Conservation (phyloP, 805 yeast genomes). For the Myxozyma lipomycoides region DNA sequence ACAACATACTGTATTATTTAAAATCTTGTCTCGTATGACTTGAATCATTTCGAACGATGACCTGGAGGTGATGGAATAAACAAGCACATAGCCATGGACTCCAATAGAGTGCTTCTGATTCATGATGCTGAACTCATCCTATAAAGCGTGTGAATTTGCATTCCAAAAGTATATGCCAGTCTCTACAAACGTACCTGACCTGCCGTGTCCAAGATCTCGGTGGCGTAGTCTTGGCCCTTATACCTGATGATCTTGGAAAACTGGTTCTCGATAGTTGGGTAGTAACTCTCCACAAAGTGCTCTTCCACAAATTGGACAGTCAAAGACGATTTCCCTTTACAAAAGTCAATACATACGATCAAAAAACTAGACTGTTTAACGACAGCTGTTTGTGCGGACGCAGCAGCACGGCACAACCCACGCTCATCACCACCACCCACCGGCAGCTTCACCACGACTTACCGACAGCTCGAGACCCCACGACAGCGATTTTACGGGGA, state of each 20-base stretch:
- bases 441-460: too few relatives aligned
- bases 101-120: slow-evolving; percentile 76
- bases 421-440: background rate
- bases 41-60: slow-evolving; percentile 73
- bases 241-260: slow-evolving; percentile 65
- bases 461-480: slow-evolving; percentile 85
- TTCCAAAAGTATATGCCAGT: background rate
- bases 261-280: slow-evolving; percentile 87
- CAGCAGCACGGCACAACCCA: too few relatives aligned
- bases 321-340: slow-evolving; percentile 68
- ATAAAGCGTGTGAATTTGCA: slow-evolving; percentile 32
- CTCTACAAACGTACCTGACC: slow-evolving; percentile 43
- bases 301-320: slow-evolving; percentile 82
- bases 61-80: slow-evolving; percentile 75
- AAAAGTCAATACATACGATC: background rate
- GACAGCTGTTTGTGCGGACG: background rate
- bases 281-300: slow-evolving; percentile 82
- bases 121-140: slow-evolving; percentile 80
- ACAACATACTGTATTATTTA: slow-evolving; percentile 45
- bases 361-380: background rate
- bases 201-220: slow-evolving; percentile 87
- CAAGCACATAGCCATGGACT: slow-evolving; percentile 76
- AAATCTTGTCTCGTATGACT: slow-evolving; percentile 75
- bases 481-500: slow-evolving; percentile 76
- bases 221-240: slow-evolving; percentile 69